phyloP scores from a whole-genome alignment of 164 flowering plant genomes.

The Piper betle region DNA sequence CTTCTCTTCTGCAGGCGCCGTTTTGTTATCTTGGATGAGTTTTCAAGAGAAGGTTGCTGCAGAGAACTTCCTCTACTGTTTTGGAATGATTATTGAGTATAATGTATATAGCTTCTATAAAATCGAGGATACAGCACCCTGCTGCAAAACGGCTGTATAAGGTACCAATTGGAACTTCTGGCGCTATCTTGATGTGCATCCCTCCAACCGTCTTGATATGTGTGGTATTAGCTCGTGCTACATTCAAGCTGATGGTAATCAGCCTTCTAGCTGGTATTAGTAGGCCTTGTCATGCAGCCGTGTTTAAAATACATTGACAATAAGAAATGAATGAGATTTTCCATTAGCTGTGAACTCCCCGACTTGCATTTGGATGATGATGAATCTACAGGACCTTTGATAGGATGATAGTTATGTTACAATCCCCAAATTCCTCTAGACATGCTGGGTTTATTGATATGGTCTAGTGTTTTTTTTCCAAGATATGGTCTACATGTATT shows the following conservation, averaged over 20 bases:
- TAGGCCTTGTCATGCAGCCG: constrained; percentile 1
- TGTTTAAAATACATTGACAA: neutral
- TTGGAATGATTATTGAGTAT: constrained; percentile 1
- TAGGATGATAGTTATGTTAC: neutral
- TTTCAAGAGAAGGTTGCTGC: neutral
- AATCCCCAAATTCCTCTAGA: too few species aligned
- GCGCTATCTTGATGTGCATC: neutral
- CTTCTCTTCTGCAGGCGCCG: neutral
- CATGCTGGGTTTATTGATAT: too few species aligned
- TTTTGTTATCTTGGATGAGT: neutral
- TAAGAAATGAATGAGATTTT: constrained; percentile 3
- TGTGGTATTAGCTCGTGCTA: constrained; percentile 2
- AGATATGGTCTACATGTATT: too few species aligned
- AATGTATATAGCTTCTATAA: neutral
- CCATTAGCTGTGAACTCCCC: constrained; percentile 1
- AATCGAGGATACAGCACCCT: neutral
- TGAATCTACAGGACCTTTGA: neutral
- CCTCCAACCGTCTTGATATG: constrained; percentile 3
- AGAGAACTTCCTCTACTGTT: constrained; percentile 1
- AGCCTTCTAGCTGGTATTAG: constrained; percentile 3
- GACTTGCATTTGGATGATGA: neutral
- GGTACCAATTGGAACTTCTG: constrained; percentile 3
- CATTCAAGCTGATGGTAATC: constrained; percentile 1
- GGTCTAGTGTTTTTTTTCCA: too few species aligned
- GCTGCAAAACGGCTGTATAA: constrained; percentile 1